Evolutionary conservation across 192 early-diverging fungal species (phyloP).

Genomic region (Pilaira anomala): DNA sequence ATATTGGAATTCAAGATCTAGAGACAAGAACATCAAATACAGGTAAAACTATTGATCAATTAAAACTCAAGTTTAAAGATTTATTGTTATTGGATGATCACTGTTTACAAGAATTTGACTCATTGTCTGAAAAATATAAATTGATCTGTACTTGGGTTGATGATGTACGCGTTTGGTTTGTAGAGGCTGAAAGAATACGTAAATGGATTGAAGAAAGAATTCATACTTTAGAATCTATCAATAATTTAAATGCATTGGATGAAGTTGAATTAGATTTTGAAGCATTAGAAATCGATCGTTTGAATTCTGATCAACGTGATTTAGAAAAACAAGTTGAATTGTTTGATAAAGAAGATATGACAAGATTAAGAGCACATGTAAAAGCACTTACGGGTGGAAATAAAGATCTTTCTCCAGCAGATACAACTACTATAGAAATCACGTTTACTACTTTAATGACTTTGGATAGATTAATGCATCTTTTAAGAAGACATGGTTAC

Average conservation of each 20-base stretch:
- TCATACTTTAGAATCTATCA: constrained; percentile 19
- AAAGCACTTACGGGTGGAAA: constrained; percentile 35
- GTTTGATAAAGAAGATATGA: constrained; percentile 44
- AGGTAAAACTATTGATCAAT: constrained; percentile 4
- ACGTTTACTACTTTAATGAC: constrained; percentile 41
- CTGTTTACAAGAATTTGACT: constrained; percentile 5
- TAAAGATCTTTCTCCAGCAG: constrained; percentile 40
- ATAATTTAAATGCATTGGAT: constrained; percentile 26
- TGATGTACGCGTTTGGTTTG: constrained; percentile 45
- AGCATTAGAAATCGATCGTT: constrained; percentile 25
- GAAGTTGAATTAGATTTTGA: constrained; percentile 17
- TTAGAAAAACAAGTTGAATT: constrained; percentile 38
- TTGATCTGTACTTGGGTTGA: constrained; percentile 34
- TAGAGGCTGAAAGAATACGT: constrained; percentile 42
- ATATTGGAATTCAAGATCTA: constrained; percentile 33
- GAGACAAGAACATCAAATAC: constrained; percentile 22
- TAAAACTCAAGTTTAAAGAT: constrained; percentile 14
- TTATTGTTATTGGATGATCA: neutral
- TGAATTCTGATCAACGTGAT: constrained; percentile 29
- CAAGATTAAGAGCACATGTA: constrained; percentile 42
- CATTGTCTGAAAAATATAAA: constrained; percentile 21
- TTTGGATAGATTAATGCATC: constrained; percentile 36
- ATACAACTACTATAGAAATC: constrained; percentile 46
- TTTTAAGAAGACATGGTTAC: constrained; percentile 30
- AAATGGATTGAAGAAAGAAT: constrained; percentile 39